Conservation (phyloP, 23 red algal species). For the Agarophyton chilense region DNA sequence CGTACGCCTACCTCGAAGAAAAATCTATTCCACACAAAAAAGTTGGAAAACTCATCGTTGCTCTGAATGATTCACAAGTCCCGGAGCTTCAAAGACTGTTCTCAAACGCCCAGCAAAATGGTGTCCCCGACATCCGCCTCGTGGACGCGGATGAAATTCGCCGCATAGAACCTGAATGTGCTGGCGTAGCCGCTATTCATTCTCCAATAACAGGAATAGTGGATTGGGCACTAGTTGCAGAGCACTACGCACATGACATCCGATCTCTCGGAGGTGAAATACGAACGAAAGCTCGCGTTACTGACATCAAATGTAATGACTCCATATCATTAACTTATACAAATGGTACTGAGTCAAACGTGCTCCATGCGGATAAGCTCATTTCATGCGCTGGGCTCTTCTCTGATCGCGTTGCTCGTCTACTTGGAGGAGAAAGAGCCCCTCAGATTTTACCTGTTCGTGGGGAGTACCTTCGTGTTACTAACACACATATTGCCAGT, state of each 20-base stretch:
- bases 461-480: conserved; percentile 74
- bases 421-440: conserved; percentile 37
- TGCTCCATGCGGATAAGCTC: conserved; percentile 44
- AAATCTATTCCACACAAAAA: conserved; percentile 65
- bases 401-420: conserved; percentile 44
- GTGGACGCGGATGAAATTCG: conserved; percentile 26
- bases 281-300: conserved; percentile 20
- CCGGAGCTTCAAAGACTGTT: conserved; percentile 53
- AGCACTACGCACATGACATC: conserved; percentile 58
- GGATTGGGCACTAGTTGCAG: conserved; percentile 68
- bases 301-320: conserved; percentile 32
- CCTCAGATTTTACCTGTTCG: conserved; percentile 83
- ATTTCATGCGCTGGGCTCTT: conserved; percentile 75
- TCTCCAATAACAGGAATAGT: conserved; percentile 83
- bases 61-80: conserved; percentile 61
- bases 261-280: conserved; percentile 34
- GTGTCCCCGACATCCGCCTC: conserved; percentile 65
- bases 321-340: conserved; percentile 20
- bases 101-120: conserved; percentile 60
- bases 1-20: conserved; percentile 56
- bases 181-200: conserved; percentile 70
- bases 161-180: conserved; percentile 61
- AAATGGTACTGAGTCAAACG: background rate
- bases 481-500: conserved; percentile 39
- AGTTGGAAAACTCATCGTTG: conserved; percentile 90